These are phyloP conservation scores for Calonectria pauciramosa DNA, from an alignment of 2,329 filamentous ascomycete genomes.

Conservation along the genomic window DNA sequence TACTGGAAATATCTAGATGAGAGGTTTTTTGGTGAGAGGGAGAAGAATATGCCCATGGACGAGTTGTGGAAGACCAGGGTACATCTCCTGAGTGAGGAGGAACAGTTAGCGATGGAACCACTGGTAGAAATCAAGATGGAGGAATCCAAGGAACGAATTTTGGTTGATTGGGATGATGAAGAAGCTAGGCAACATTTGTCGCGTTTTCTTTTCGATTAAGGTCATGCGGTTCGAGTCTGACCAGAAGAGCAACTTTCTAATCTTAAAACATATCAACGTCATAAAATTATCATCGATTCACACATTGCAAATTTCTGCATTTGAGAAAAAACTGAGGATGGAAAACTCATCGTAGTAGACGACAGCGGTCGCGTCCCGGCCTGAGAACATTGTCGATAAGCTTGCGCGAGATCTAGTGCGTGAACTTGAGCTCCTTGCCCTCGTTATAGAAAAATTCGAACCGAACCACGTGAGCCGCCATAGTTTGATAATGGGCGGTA, in stretches of 20 bases:
- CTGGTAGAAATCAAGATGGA: constrained; percentile 50
- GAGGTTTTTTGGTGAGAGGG: constrained; percentile 46
- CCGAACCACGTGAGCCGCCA: not conserved
- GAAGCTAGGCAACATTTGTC: constrained; percentile 32
- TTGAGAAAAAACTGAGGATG: not conserved
- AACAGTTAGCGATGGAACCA: constrained; percentile 47
- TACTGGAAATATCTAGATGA: constrained; percentile 54
- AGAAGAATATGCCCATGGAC: constrained; percentile 22
- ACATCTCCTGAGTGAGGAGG: constrained; percentile 44
- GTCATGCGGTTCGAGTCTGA: not conserved
- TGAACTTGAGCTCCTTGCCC: not conserved
- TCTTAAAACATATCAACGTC: not conserved
- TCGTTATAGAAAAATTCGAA: not conserved
- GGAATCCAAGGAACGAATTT: constrained; percentile 41
- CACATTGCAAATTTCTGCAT: not conserved
- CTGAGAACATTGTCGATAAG: no score
- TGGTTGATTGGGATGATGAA: constrained; percentile 47
- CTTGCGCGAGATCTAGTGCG: not conserved
- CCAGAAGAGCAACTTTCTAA: not conserved
- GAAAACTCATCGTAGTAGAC: not conserved
- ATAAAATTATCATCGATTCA: not conserved
- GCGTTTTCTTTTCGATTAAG: constrained; percentile 11
- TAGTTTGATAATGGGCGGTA: not conserved
- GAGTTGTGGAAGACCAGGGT: constrained; percentile 48
- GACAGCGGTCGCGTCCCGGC: not conserved